Base-by-base conservation (phyloP, 2,329 filamentous ascomycete genomes). In the Fusarium sublunatum region DNA sequence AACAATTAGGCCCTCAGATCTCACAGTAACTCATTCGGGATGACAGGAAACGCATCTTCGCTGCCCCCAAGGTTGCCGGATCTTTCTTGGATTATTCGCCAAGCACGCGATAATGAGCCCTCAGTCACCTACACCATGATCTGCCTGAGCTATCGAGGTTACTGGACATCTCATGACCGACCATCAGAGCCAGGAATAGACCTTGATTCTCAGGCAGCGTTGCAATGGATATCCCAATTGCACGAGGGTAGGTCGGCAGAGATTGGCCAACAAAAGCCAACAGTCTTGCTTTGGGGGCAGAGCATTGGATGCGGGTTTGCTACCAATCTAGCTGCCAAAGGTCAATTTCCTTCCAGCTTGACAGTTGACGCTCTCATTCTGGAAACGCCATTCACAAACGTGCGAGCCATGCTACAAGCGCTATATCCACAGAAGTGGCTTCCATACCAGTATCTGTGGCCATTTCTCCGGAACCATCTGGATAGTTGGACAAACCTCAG, bases 351-450 rank as follows among this genome's bases (percentile, higher is more conserved):
- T 4, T 51, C 78, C 3, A 79, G 75, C 59, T 78, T 79, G 50
- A 70, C 71, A 32, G 72, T 82, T 32, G 61, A 77, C 41, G 78
- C 83, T 1, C 61, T 94, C 46, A 79, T 94, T 10, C 80, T 94
- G 2, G 91, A 94, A 72, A 93, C 91, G 0, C 91, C 91, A 0
- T 93, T 93, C 61, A 84, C 88, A 1, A 91, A 86, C 39, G 84
- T 91, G 52, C 82, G 84, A 55, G 84, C 83, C 15, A 92, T 94
- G 89, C 79, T 94, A 6, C 77, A 84, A 38, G 86, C 85, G 2
- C 74, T 94, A 3, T 94, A 93, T 70, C 91, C 91, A 1, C 89
- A 93, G 67, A 90, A 85, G 67, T 93, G 91, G 90, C 78, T 93
- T 7, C 91, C 91, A 0, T 94, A 94, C 72, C 84, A 85, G 42